These are phyloP conservation scores for Raffaelea albimanens DNA, from an alignment of 2,329 filamentous ascomycete genomes.

Conservation along the genomic window DNA sequence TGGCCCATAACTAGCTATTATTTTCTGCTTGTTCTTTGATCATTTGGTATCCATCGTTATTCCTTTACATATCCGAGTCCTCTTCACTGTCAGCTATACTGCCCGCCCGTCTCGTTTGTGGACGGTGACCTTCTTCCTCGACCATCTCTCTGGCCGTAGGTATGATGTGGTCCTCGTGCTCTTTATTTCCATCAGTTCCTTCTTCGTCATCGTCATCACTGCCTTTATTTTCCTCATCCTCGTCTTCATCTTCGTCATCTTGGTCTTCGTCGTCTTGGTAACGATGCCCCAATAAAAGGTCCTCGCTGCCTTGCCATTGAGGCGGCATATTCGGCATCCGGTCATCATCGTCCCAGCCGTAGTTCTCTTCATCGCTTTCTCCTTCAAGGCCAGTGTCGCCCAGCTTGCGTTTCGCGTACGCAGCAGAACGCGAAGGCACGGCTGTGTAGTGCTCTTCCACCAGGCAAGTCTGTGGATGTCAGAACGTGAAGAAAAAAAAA, in stretches of 20 bases:
- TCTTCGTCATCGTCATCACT: slow-evolving; percentile 1
- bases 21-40: too few species aligned
- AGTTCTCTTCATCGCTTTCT: slow-evolving; percentile 57
- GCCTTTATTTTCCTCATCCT: background rate
- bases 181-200: background rate
- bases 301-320: slow-evolving; percentile 60
- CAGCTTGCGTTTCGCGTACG: slow-evolving; percentile 52
- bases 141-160: background rate
- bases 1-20: too few species aligned
- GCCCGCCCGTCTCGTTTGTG: background rate
- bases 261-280: slow-evolving; percentile 11
- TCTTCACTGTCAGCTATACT: slow-evolving; percentile 14
- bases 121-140: background rate
- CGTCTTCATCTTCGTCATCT: slow-evolving; percentile 6
- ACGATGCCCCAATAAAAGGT: slow-evolving; percentile 39
- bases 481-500: background rate
- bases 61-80: slow-evolving; percentile 9
- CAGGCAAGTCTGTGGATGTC: slow-evolving; percentile 5
- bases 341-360: slow-evolving; percentile 63
- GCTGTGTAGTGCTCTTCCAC: slow-evolving; percentile 32
- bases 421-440: slow-evolving; percentile 17
- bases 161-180: background rate
- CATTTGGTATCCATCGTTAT: background rate
- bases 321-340: slow-evolving; percentile 51
- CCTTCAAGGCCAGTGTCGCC: slow-evolving; percentile 50